Base-by-base conservation (phyloP, 1,139 yeast genomes). In the Pichia sp. region DNA sequence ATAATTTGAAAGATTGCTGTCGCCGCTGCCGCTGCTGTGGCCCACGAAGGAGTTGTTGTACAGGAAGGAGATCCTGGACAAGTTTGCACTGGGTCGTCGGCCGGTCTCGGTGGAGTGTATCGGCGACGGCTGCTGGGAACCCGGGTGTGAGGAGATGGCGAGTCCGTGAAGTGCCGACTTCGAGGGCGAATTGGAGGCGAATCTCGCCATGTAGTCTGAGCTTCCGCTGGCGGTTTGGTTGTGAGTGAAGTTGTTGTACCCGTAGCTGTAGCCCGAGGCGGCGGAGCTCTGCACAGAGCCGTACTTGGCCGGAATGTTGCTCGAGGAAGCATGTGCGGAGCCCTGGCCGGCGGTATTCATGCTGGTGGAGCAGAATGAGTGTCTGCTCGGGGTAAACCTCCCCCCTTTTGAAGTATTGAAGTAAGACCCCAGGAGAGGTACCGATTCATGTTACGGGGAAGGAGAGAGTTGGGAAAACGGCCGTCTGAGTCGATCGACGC, bases 41-140 rank as follows among this genome's bases (percentile, higher is more conserved):
- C 31, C 34, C 13, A 28, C 10, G 40, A 47, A 45, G 13, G 55
- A 40, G 28, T 53, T 53, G 40, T 50, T 53, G 22, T 50, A 50
- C 4, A 53, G 3, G 62, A 67, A 71, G 3, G 76, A 73, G 61
- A 71, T 68, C 44, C 73, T 64, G 9, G 74, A 59, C 44, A 61
- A 59, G 12, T 58, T 59, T 2, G 66, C 67, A 47, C 67, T 62
- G 3, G 62, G 58, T 21, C 65, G 55, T 31, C 65, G 54, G 31
- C 58, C 60, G 30, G 55, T 58, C 37, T 61, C 66, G 41, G 54
- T 51, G 36, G 59, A 49, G 43, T 55, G 55, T 49, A 60, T 57
- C 19, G 63, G 60, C 10, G 61, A 56, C 31, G 53, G 54, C n/a
- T 62, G 62, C 28, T 47, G 54, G 4, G 55, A 44, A 4, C 16